These are phyloP conservation scores for Pontederia crassipes DNA, from an alignment of 176 grass and related monocot species.

Conservation along the genomic window DNA sequence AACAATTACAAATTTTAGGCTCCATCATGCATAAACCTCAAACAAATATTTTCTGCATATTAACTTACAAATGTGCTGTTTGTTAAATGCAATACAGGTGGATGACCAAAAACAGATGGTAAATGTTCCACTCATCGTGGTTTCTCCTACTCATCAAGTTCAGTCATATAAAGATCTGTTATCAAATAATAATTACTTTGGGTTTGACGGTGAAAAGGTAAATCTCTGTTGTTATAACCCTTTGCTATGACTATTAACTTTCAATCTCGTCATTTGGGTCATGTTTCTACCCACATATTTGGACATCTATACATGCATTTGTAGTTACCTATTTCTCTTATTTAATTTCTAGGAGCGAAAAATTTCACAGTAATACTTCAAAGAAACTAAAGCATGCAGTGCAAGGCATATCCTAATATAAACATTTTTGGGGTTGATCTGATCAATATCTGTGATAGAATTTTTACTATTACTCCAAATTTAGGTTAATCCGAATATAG, in stretches of 20 bases:
- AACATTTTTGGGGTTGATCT: too few relatives aligned
- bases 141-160: conserved; percentile 42
- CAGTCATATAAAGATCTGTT: conserved; percentile 36
- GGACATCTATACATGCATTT: too few relatives aligned
- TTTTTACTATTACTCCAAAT: too few relatives aligned
- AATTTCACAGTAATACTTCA: too few relatives aligned
- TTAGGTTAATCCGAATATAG: too few relatives aligned
- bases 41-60: background rate
- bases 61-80: conserved; percentile 5
- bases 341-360: too few relatives aligned
- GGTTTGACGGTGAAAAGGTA: conserved; percentile 65
- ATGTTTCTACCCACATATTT: background rate
- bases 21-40: background rate
- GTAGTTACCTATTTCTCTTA: too few relatives aligned
- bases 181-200: conserved; percentile 57
- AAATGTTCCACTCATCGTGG: conserved; percentile 40
- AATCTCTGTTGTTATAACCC: background rate
- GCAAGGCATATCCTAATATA: too few relatives aligned
- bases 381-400: too few relatives aligned
- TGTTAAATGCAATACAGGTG: conserved; percentile 32
- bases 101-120: conserved; percentile 23
- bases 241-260: background rate
- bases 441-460: too few relatives aligned
- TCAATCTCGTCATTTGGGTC: conserved; percentile 5
- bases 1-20: too few relatives aligned